Base-by-base conservation (phyloP, 2,329 filamentous ascomycete genomes). In the Hymenoscyphus salicellus region DNA sequence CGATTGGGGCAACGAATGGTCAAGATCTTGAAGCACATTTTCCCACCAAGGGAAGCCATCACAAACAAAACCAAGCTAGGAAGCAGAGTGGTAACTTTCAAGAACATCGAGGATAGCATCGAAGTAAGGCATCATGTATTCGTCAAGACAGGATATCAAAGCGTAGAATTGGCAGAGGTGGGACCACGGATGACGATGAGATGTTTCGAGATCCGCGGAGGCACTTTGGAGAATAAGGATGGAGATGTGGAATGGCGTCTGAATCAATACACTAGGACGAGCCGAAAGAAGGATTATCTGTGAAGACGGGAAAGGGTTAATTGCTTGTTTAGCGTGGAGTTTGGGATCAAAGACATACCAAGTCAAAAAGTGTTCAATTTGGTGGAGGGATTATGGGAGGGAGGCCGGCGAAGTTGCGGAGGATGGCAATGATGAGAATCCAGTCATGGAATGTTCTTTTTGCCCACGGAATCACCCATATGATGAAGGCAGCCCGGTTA, bases 161-260 rank as follows among this genome's bases (percentile, higher is more conserved):
- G 89, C 65, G 92, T 98, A 2, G 93, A 96, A 77, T 79, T 97
- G 72, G 89, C 91, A 16, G 93, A 97, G 77, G 92, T 96, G 60
- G 93, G 94, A 0, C 95, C 95, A 1, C 84, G 95, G 64, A 97
- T 98, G 92, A 97, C 93, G n/a, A 95, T 98, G 92, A 84, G 92
- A 70, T 81, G 93, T 61, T 99, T 98, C 75, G 92, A 98, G 80
- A 97, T 99, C 67, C 85, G 93, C 57, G 89, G 89, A 61, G 94
- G 95, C 17, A 96, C 94, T 3, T 81, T 97, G 66, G 95, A 98
- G 75, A 96, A 93, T 74, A 96, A 96, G 77, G 91, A 96, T 70
- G 94, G 94, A 3, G 95, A 99, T 78, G 88, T 96, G 4, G 95
- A 99, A 79, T 99, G 95, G 95, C 90, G 95, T 68, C 82, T 99